These are phyloP conservation scores for Asterophora parasitica DNA, from an alignment of 768 basidiomycete species.

Conservation along the genomic window DNA sequence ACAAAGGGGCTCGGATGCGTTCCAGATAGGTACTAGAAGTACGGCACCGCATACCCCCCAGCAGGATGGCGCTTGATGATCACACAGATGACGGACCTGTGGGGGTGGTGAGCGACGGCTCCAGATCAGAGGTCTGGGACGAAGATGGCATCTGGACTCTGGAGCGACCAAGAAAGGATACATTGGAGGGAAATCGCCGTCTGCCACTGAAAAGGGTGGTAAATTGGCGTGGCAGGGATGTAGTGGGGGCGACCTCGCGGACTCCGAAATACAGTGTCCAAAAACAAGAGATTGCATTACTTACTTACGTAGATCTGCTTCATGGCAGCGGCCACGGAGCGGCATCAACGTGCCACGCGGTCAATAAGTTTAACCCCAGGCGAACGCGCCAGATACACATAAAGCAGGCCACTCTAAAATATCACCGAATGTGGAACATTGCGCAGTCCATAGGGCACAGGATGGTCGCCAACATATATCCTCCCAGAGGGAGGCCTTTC, in stretches of 20 bases:
- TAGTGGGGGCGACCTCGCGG: neutral
- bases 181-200: neutral
- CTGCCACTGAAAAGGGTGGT: neutral
- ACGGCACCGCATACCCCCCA: neutral
- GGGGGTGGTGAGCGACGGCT: neutral
- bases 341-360: slow-evolving; percentile 1
- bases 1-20: too few species aligned
- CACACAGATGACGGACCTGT: neutral
- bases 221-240: neutral
- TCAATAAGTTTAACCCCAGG: neutral
- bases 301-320: slow-evolving; percentile 4
- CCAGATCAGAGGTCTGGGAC: neutral
- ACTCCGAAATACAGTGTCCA: neutral
- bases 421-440: neutral
- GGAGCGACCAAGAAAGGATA: slow-evolving; percentile 3
- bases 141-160: neutral
- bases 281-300: neutral
- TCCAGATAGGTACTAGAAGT: neutral
- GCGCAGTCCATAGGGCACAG: neutral
- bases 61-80: too few species aligned
- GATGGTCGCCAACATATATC: neutral
- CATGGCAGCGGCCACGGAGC: neutral
- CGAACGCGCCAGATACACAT: neutral
- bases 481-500: neutral
- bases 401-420: slow-evolving; percentile 1